These are phyloP conservation scores for Cordyceps pruinosa DNA, from an alignment of 2,329 filamentous ascomycete genomes.

Conservation along the genomic window DNA sequence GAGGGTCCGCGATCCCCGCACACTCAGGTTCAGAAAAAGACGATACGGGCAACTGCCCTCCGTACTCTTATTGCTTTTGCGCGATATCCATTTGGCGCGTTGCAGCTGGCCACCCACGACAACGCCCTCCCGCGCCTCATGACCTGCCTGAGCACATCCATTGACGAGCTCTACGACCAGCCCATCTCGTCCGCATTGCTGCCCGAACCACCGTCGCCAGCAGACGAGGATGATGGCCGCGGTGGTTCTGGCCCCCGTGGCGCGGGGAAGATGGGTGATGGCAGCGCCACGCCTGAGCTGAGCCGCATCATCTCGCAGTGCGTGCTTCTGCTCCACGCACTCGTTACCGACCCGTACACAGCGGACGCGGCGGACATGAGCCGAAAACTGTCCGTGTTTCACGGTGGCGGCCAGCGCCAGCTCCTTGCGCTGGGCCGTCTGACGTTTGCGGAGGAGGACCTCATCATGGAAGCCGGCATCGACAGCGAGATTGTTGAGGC, in stretches of 20 bases:
- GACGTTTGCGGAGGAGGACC: slow-evolving; percentile 74
- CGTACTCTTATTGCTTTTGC: slow-evolving; percentile 55
- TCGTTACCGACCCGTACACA: slow-evolving; percentile 43
- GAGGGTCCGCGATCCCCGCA: slow-evolving; percentile 41
- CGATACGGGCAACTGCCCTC: slow-evolving; percentile 40
- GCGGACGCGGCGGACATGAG: slow-evolving; percentile 52
- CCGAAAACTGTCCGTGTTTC: slow-evolving; percentile 61
- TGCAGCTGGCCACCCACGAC: slow-evolving; percentile 60
- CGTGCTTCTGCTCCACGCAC: slow-evolving; percentile 43
- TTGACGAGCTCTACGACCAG: slow-evolving; percentile 66
- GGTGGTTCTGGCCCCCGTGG: neutral
- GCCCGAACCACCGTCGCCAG: neutral
- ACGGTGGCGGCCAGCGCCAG: slow-evolving; percentile 74
- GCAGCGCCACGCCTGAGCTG: slow-evolving; percentile 21
- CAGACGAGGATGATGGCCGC: neutral
- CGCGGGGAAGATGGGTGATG: slow-evolving; percentile 10
- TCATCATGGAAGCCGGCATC: slow-evolving; percentile 69
- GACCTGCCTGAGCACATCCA: slow-evolving; percentile 53
- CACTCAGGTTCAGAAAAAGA: slow-evolving; percentile 33
- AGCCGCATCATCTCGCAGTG: slow-evolving; percentile 42
- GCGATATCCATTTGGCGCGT: slow-evolving; percentile 53
- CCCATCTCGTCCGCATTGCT: slow-evolving; percentile 24
- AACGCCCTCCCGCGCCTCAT: slow-evolving; percentile 69
- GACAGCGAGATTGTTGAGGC: slow-evolving; percentile 71
- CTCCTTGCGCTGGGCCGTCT: slow-evolving; percentile 72